Base-by-base conservation (phyloP, 805 yeast species). In the Pichia pseudocactophila region DNA sequence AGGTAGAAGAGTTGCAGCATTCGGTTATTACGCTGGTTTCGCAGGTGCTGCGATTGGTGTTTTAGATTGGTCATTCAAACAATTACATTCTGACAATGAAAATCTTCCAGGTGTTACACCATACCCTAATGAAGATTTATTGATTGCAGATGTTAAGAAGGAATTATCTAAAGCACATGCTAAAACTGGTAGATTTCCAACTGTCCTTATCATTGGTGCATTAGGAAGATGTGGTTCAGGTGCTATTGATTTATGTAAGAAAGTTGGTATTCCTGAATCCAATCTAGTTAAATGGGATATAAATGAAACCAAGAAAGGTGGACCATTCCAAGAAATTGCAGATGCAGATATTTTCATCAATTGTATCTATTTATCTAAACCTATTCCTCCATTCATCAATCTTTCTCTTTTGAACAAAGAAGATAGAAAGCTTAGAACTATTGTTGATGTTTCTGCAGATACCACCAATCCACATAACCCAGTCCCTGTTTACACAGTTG, bases 1-100 rank as follows among this genome's bases (percentile, higher is more conserved):
- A 58, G 97, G 97, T 30, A 84, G 98, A 72, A 84, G 99, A 68
- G 99, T 92, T 25, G 99, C 99, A 36, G 98, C 98, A 8, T 92
- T 92, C 61, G 99, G 99, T n/a, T 92, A 77, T 71, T 90, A 90
- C 63, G 98, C 99, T 36, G 99, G 99, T n/a, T 92, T 92, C 62
- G 98, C 97, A 7, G 99, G 99, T 57, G 98, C 99, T 30, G 99
- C 98, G 28, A 67, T 92, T 43, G 98, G 98, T 56, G 71, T 90
- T 40, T 77, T 77, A 62, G 95, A 88, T 64, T 92, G 97, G 96
- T 83, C 95, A 39, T 82, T 83, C 68, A 90, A 90, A 65, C 90
- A 85, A 63, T 65, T 78, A 31, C 81, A 84, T 61, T 46, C 73
- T 8, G 86, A 79, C 56, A 57, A 68, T 42, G 76, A 79, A 61